These are phyloP conservation scores for Solanum peruvianum DNA, from an alignment of 257 asterid genomes.

Conservation along the genomic window DNA sequence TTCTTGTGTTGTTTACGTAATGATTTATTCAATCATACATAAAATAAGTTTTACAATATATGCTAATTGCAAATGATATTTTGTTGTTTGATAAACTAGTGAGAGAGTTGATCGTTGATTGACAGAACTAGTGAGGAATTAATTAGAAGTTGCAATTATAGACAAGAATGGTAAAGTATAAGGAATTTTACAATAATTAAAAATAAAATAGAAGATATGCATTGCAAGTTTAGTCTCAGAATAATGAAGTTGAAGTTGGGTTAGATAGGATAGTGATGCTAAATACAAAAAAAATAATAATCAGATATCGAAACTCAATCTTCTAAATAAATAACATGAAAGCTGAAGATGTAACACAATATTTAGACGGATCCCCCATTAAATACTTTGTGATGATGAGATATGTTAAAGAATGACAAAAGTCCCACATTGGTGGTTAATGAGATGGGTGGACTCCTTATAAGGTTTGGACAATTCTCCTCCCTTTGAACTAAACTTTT, in stretches of 20 bases:
- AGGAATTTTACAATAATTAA: background rate
- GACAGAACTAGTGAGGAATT: background rate
- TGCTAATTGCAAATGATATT: background rate
- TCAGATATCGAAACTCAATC: background rate
- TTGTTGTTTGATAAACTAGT: background rate
- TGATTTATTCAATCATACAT: background rate
- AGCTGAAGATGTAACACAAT: background rate
- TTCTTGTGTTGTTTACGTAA: background rate
- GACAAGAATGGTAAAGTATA: background rate
- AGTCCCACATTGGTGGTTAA: too few relatives aligned
- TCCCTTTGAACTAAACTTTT: too few relatives aligned
- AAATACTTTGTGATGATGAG: background rate
- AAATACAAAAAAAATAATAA: background rate
- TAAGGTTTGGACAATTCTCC: too few relatives aligned
- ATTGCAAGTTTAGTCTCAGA: background rate
- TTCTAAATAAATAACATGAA: background rate
- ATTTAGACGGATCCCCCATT: background rate
- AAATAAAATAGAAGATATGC: background rate
- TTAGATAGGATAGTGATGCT: background rate
- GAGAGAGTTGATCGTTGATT: background rate
- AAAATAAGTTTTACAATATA: background rate
- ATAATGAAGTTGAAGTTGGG: background rate
- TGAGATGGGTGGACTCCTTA: too few relatives aligned
- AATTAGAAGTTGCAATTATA: background rate
- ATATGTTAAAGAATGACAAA: background rate